Conservation (phyloP, 176 grass and related monocot species). For the Oryza punctata region DNA sequence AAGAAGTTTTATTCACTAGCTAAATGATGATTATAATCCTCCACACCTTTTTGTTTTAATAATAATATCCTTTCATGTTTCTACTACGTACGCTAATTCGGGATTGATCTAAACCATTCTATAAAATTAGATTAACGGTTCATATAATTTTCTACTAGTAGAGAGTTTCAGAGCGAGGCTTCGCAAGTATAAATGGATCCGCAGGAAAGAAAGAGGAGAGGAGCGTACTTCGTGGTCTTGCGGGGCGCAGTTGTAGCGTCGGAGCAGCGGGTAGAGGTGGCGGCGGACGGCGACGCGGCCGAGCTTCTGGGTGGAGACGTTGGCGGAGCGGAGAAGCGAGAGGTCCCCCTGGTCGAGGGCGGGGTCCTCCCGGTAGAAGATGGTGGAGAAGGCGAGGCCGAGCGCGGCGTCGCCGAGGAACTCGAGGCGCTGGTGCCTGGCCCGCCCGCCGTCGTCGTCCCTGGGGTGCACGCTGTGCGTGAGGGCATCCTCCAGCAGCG, state of each 20-base stretch:
- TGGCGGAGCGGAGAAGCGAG: neutral
- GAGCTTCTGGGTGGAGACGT: constrained; percentile 71
- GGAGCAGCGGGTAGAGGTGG: constrained; percentile 58
- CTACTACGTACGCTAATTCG: no score
- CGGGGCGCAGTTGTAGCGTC: constrained; percentile 42
- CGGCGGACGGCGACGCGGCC: constrained; percentile 63
- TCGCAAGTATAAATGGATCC: no score
- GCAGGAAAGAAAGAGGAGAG: no score
- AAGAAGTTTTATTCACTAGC: no score
- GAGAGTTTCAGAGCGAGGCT: no score
- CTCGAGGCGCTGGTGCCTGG: constrained; percentile 73
- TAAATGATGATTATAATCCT: no score
- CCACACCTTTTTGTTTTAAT: no score
- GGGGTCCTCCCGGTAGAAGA: constrained; percentile 55
- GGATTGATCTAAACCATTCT: no score
- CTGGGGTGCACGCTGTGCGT: constrained; percentile 45
- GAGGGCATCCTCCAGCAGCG: constrained; percentile 68
- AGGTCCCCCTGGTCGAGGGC: constrained; percentile 14
- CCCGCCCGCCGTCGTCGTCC: neutral
- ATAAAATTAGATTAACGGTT: no score
- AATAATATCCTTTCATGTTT: no score
- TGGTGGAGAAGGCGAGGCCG: constrained; percentile 57
- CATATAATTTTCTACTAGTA: no score
- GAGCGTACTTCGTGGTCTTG: constrained; percentile 48
- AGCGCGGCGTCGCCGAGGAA: constrained; percentile 73